These are phyloP conservation scores for Hypoxylon rickii DNA, from an alignment of 495 filamentous ascomycete species.

Conservation along the genomic window DNA sequence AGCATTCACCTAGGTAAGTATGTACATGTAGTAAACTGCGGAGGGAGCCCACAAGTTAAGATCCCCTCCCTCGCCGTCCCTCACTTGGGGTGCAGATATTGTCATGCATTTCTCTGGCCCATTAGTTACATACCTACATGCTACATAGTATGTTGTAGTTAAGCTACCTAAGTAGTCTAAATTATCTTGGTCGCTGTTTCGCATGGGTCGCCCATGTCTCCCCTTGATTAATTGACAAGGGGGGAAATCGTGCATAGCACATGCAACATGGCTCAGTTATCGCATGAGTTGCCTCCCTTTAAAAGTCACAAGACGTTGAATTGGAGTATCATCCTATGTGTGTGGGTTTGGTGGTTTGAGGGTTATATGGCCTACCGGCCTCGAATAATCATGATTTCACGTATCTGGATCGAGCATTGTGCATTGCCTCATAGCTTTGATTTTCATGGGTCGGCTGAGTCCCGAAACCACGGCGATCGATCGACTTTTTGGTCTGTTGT, in stretches of 20 bases:
- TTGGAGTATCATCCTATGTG: too few species aligned
- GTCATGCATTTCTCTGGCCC: too few species aligned
- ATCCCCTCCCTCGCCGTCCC: not conserved
- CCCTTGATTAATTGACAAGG: conserved; percentile 25
- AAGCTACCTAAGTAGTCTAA: too few species aligned
- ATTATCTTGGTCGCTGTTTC: conserved; percentile 14
- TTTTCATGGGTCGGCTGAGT: not conserved
- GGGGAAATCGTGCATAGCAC: not conserved
- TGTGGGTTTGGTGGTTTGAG: too few species aligned
- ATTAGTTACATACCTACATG: too few species aligned
- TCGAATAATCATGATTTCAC: too few species aligned
- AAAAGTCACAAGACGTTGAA: not conserved
- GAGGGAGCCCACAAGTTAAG: not conserved
- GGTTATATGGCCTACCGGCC: too few species aligned
- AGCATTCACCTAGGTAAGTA: not conserved
- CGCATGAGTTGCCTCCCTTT: not conserved
- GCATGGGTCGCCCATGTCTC: conserved; percentile 16
- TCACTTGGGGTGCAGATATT: conserved; percentile 1
- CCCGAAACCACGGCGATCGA: conserved; percentile 12
- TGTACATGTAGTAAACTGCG: conserved; percentile 2
- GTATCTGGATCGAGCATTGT: too few species aligned
- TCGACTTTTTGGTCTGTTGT: conserved; percentile 6
- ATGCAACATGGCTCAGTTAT: conserved; percentile 12
- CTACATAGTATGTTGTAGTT: too few species aligned
- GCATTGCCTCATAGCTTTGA: too few species aligned